Evolutionary conservation across 257 asterid genomes (phyloP).

Genomic region (Nicotiana undulata): DNA sequence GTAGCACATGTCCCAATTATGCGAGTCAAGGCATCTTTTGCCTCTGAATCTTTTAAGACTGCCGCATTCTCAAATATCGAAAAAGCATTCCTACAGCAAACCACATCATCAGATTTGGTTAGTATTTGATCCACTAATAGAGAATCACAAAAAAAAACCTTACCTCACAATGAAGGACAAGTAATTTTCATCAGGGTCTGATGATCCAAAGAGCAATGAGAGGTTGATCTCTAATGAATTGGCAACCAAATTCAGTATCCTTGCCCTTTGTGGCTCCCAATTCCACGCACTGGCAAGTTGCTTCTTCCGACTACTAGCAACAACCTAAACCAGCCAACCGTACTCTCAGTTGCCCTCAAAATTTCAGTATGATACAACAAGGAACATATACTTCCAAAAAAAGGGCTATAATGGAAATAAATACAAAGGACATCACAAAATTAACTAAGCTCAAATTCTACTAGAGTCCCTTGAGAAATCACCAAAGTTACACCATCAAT

Average conservation of each 20-base stretch:
- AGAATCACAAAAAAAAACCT: slow-evolving; percentile 15
- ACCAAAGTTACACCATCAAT: neutral
- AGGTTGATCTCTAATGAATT: slow-evolving; percentile 87
- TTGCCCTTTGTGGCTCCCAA: slow-evolving; percentile 78
- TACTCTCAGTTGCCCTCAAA: neutral
- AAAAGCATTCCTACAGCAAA: slow-evolving; percentile 63
- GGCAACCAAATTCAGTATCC: slow-evolving; percentile 70
- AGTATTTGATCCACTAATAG: neutral
- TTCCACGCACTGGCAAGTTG: slow-evolving; percentile 60
- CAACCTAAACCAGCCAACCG: slow-evolving; percentile 42
- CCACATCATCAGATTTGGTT: neutral
- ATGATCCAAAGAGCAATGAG: slow-evolving; percentile 75
- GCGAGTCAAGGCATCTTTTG: slow-evolving; percentile 78
- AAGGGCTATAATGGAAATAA: neutral
- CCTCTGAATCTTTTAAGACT: slow-evolving; percentile 65
- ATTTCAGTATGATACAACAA: neutral
- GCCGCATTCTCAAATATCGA: slow-evolving; percentile 61
- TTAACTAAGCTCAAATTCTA: neutral
- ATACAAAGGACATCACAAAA: neutral
- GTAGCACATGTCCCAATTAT: slow-evolving; percentile 90
- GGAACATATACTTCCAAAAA: neutral
- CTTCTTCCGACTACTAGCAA: slow-evolving; percentile 58
- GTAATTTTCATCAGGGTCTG: slow-evolving; percentile 84
- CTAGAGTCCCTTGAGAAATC: neutral
- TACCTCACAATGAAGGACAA: slow-evolving; percentile 83